Evolutionary conservation across 768 basidiomycete species (phyloP), one percentile per base, ranked within the genome.

Genomic region (Auricularia auricula-judae): DNA sequence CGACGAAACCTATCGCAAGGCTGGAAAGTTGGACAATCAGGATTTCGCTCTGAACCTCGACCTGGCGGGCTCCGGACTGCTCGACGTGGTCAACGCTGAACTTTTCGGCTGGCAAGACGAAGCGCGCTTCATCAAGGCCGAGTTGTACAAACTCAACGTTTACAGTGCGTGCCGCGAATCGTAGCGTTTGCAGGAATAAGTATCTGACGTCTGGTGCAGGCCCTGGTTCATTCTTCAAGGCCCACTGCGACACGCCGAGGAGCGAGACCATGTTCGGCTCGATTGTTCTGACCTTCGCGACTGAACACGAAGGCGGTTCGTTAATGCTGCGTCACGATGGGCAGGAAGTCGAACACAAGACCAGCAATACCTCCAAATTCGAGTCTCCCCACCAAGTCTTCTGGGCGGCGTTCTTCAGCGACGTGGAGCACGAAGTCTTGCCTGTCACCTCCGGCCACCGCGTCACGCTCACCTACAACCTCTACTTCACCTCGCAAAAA

Each of bases 231-330:
- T 82, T 81, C 68, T 84, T 83, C 75, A 81, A 81, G 66, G 47
- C 78, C 0, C 82, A 82, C 66, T 73, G 77, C 47, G 83, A 83
- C 65, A 82, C 82, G 0, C 80, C 80, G 4, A 76, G 78, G 7
- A 67, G 71, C 7, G 71, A 74, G 10, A 67, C 68, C 33, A 82
- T 83, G 77, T 79, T 85, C 42, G 82, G 79, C 2, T 83, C 83
- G 1, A 75, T 86, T 8, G 78, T 84, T 0, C 67, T 84, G 42
- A 74, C 80, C 16, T 76, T 82, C 62, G 82, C 82, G 14, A 78
- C 78, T 0, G 23, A 67, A 0, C 78, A 84, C 66, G 72, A 79
- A 64, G 82, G 82, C 1, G 83, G 82, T 3, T 69, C 71, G 16
- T 74, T 82, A 16, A 62, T 74, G 2, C 71, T 85, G 1, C 75